Evolutionary conservation across 495 filamentous ascomycete species (phyloP), one percentile per base, ranked within the genome.

Genomic region (Haplographium delicatum): DNA sequence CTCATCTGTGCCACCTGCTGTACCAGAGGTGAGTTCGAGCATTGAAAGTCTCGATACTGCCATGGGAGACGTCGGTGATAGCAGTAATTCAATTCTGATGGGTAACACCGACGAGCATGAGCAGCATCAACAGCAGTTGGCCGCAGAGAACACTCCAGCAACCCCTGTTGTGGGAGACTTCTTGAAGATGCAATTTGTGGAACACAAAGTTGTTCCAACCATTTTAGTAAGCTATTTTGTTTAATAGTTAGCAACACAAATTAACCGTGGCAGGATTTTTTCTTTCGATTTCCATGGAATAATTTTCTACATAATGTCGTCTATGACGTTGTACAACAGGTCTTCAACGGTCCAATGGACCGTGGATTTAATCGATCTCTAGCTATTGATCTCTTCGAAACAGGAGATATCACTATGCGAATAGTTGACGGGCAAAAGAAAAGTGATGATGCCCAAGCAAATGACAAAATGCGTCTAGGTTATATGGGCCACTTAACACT

Each of bases 261-360:
- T 33, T 51, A 47, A 56, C 60, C 2, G 0, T 11, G 15, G 3
- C 51, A 89, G 86, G 84, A 85, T 48, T 97, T 98, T 72, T 99
- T 99, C 72, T 99, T 97, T 75, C 83, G 82, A 46, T 97, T 97
- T 65, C 94, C 93, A 3, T 99, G 93, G 93, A 99, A 99, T 63
- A 99, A 99, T 66, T 99, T 99, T 62, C 80, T 99, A 19, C 93
- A 99, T 66, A 99, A 99, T 68, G 93, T 99, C 35, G 93, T 99
- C 20, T 99, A 99, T 65, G 93, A 99, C 65, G 90, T 99, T 54
- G 86, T 99, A 10, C 93, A 99, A 65, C 93, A 99, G 70, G 94
- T 99, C 0, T 98, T 99, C 69, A 99, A 99, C 62, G 93, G 94
- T 0, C 88, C 88, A 10, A 96, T 99, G 88, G 91, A 96, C 56